Base-by-base conservation (phyloP, 2,329 filamentous ascomycete species). In the Fusarium solani-melongenae region DNA sequence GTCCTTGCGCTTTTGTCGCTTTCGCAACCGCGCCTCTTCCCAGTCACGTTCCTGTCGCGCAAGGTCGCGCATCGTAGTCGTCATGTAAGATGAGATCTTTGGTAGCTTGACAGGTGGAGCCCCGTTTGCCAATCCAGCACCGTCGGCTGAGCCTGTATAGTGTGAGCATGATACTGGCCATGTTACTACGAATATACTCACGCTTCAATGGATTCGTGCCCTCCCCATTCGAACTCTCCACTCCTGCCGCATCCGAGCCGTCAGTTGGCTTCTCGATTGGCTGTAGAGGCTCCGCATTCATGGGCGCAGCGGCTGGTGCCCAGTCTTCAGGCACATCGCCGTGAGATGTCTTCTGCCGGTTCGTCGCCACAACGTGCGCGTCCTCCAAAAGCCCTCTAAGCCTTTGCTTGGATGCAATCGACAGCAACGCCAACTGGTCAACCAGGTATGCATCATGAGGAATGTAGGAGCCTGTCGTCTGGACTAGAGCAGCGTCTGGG, bases 361-460 rank as follows among this genome's bases (percentile, higher is more conserved):
- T 93, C 67, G 88, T 87, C 4, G 94, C 90, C 53, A 97, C 83
- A 11, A 88, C 88, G 63, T 91, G 89, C 12, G 94, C 91, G 76
- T 98, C 95, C 78, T 95, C 93, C 5, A 98, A 79, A 33, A 98
- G 83, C 14, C 91, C 90, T 62, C 93, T 88, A 39, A 98, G 77
- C 31, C 94, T 89, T 76, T 97, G 93, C 79, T 96, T 94, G 11
- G 94, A 92, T 20, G 94, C 93, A 65, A 98, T 88, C 7, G 94
- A 96, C 66, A 98, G 81, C 17, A 98, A 86, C 29, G 94, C 93
- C 51, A 98, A 84, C 74, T 98, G 93, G 70, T 98, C 95, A 15
- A 93, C 92, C 36, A 98, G 85, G 62, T 89, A 91, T 2, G 93
- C 90, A 49, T 95, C 93, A 38, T 92, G 91, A 0, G 96, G 89